Percentiles rank a stretch among this genome's conserved stretches.
phyloP scores from a whole-genome alignment of 495 filamentous ascomycete genomes.

The Massariosphaeria phaeospora region DNA sequence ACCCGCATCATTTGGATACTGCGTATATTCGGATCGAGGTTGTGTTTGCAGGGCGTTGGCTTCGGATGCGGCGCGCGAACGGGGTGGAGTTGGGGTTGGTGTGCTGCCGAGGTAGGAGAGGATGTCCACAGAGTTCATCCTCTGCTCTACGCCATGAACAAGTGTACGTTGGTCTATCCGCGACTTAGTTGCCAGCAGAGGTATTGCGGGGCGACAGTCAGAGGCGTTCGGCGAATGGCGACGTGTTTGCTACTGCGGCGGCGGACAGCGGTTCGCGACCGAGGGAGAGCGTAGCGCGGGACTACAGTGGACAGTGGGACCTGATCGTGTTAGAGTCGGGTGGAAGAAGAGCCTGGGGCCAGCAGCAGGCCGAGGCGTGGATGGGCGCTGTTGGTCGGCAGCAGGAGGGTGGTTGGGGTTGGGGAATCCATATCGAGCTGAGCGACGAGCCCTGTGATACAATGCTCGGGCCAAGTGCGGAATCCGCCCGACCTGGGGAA shows the following conservation, averaged over 20 bases:
- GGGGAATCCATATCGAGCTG: too few species aligned
- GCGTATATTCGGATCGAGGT: background rate
- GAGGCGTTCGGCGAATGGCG: background rate
- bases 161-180: background rate
- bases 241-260: background rate
- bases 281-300: background rate
- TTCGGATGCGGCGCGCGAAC: conserved; percentile 31
- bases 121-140: conserved; percentile 98
- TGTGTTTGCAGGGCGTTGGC: conserved; percentile 26
- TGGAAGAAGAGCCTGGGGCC: background rate
- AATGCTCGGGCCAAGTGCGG: conserved; percentile 1
- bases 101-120: conserved; percentile 72
- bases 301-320: background rate
- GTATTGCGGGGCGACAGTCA: background rate
- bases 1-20: conserved; percentile 24
- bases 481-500: background rate
- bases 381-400: background rate
- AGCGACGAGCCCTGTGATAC: too few species aligned
- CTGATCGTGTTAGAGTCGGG: too few species aligned
- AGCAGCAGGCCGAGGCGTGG: conserved; percentile 5
- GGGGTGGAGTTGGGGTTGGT: conserved; percentile 40
- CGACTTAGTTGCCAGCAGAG: background rate
- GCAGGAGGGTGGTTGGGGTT: conserved; percentile 2
- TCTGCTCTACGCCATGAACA: conserved; percentile 52
- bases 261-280: background rate